Conservation (phyloP, 225 moss, liverwort and hornwort species). For the Marchantia paleacea region DNA sequence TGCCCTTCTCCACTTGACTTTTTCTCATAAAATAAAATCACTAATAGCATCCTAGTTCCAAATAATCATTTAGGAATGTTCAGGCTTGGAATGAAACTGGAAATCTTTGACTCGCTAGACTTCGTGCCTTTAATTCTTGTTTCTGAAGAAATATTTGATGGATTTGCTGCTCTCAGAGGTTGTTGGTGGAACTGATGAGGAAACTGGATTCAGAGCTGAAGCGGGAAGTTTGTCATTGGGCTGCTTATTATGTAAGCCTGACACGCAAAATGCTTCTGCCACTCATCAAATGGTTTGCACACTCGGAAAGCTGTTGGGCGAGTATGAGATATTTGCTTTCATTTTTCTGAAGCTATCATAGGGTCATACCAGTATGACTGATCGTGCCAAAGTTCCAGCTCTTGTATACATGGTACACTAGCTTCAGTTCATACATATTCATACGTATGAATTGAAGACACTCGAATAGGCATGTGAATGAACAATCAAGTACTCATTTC, state of each 20-base stretch:
- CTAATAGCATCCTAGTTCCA: no score
- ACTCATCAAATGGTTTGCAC: not conserved
- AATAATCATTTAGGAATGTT: no score
- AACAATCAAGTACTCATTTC: not conserved
- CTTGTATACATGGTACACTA: not conserved
- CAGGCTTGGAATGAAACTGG: no score
- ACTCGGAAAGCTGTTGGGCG: not conserved
- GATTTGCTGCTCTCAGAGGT: constrained; percentile 42
- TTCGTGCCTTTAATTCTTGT: no score
- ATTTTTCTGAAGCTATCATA: not conserved
- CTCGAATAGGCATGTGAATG: not conserved
- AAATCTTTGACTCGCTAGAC: no score
- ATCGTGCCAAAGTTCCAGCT: not conserved
- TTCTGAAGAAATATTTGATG: no score
- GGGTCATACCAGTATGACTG: not conserved
- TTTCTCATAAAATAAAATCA: no score
- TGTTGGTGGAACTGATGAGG: constrained; percentile 81
- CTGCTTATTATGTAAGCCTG: constrained; percentile 66
- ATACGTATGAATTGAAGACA: not conserved
- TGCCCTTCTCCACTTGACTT: no score
- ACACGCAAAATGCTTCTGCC: not conserved
- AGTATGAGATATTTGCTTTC: not conserved
- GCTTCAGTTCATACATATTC: not conserved
- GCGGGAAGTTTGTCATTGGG: constrained; percentile 95
- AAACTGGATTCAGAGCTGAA: constrained; percentile 91